phyloP scores from a whole-genome alignment of 2,329 filamentous ascomycete species.

The Fusarium chuoi region DNA sequence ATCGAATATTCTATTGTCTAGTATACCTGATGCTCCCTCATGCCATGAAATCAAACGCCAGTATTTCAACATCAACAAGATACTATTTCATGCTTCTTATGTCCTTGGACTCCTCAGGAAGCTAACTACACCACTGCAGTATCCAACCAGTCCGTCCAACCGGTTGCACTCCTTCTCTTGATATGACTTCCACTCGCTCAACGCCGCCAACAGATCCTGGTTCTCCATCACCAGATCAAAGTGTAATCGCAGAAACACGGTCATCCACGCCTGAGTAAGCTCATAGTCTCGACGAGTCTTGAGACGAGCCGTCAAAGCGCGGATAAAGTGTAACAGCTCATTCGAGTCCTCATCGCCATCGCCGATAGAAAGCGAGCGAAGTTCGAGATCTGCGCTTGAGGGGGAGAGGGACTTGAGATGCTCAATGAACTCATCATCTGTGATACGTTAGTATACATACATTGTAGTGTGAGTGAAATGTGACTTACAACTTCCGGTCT shows the following conservation, averaged over 20 bases:
- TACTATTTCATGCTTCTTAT: conserved; percentile 42
- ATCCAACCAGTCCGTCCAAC: conserved; percentile 82
- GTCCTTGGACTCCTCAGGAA: conserved; percentile 76
- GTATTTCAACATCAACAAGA: conserved; percentile 1
- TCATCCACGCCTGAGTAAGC: conserved; percentile 96
- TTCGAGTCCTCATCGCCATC: conserved; percentile 62
- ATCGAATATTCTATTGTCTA: conserved; percentile 16
- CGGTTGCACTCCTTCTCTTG: conserved; percentile 78
- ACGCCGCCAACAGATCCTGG: conserved; percentile 64
- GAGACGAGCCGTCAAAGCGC: conserved; percentile 79
- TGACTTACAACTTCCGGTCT: conserved; percentile 69
- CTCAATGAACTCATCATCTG: conserved; percentile 74
- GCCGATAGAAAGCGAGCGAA: conserved; percentile 76
- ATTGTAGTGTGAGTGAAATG: background rate
- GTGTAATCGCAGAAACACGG: conserved; percentile 87
- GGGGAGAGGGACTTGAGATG: conserved; percentile 85
- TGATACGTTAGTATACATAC: conserved; percentile 35
- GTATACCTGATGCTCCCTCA: conserved; percentile 15
- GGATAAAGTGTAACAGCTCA: conserved; percentile 83
- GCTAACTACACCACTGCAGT: conserved; percentile 85
- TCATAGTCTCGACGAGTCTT: conserved; percentile 84
- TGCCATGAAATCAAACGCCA: conserved; percentile 21
- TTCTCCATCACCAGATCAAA: conserved; percentile 65
- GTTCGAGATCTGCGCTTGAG: conserved; percentile 87
- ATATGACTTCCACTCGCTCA: conserved; percentile 76